Base-by-base conservation (phyloP, 1,284 basidiomycete genomes). In the Ceratobasidium sp. region DNA sequence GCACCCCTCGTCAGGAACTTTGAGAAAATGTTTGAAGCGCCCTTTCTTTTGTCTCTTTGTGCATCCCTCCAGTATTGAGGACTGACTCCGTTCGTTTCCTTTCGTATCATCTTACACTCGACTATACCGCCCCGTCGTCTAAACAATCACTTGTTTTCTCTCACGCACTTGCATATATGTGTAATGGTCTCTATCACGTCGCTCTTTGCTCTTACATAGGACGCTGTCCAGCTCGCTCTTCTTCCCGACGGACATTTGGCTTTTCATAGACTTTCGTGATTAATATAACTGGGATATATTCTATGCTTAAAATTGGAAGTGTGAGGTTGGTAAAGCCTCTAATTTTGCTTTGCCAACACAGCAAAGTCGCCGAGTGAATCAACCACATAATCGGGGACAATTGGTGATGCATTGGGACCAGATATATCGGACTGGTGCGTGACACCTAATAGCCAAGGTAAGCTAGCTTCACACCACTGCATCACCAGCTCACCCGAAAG, bases 331-430 rank as follows among this genome's bases (percentile, higher is more conserved):
- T 20, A 10, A 20, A 64, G 42, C 23, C 26, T 56, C 33, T 26
- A 61, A 57, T 15, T 64, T 44, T 69, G 74, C 23, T 78, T 79
- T 17, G 70, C 68, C 70, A 81, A 76, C 17, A 83, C 82, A 0
- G 85, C 83, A 61, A 97, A 85, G 85, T 96, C 94, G 46, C 93
- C 94, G 80, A 97, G 89, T 7, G 93, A 92, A 76, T 88, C 82
- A n/a, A 93, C 92, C 79, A 96, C 89, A 83, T 91, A 96, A 84
- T 93, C 90, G n/a, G 96, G 95, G 7, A 94, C 87, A 67, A 92
- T 92, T n/a, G 81, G 79, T 46, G 92, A 93, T 48, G 92, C 87
- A 61, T 90, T 88, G 5, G 92, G 89, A n/a, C 93, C 93, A 74
- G 88, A 89, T 76, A 96, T 88, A 68, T 95, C 92, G 54, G 89